These are phyloP conservation scores for Metschnikowia proteae DNA, from an alignment of 805 yeast species.

Conservation along the genomic window DNA sequence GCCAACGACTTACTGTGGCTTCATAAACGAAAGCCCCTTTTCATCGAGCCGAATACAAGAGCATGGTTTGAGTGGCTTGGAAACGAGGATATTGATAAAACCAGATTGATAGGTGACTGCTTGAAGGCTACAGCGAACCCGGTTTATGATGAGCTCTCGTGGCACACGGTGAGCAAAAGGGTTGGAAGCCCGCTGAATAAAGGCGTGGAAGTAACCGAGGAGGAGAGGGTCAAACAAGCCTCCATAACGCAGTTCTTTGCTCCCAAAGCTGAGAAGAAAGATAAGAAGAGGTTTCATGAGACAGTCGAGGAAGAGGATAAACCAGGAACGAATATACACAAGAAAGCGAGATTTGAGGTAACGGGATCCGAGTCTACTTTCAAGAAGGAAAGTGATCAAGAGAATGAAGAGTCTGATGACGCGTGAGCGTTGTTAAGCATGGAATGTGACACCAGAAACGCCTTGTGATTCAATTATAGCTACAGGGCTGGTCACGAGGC, in stretches of 20 bases:
- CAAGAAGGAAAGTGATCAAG: conserved; percentile 1
- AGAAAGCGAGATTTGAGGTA: conserved; percentile 1
- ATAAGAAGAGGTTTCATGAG: not conserved
- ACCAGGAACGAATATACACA: not conserved
- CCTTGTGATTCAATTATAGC: no score
- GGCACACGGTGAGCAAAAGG: conserved; percentile 53
- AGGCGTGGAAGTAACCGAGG: conserved; percentile 28
- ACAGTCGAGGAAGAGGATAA: not conserved
- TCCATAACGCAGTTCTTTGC: conserved; percentile 16
- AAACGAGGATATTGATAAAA: conserved; percentile 37
- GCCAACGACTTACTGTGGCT: conserved; percentile 59
- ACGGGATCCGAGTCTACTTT: not conserved
- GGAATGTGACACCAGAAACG: no score
- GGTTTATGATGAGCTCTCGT: conserved; percentile 39
- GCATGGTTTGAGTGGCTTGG: conserved; percentile 66
- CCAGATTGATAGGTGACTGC: conserved; percentile 33
- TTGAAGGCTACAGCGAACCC: conserved; percentile 33
- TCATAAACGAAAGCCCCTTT: conserved; percentile 76
- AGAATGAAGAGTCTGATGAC: not conserved
- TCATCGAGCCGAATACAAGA: conserved; percentile 54
- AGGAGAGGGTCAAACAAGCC: conserved; percentile 22
- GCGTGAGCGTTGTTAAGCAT: not conserved
- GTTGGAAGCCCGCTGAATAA: conserved; percentile 63
- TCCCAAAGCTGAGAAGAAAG: conserved; percentile 3
- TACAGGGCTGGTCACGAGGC: no score